Evolutionary conservation across 768 basidiomycete genomes (phyloP).

Genomic region (Kwoniella europaea): DNA sequence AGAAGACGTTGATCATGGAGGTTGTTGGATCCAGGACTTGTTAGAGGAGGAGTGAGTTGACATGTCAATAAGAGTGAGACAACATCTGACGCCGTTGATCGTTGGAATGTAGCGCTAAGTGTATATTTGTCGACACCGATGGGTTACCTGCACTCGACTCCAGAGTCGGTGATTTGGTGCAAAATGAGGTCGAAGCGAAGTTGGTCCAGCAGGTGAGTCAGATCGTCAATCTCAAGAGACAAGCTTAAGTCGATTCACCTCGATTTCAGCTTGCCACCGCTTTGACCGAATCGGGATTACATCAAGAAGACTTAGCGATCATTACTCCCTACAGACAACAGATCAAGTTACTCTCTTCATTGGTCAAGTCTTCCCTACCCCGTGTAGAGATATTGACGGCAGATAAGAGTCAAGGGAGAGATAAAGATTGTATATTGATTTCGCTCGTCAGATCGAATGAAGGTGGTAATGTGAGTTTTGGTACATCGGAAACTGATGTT

Average conservation of each 20-base stretch:
- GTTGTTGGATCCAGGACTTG: slow-evolving; percentile 75
- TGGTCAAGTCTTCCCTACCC: slow-evolving; percentile 64
- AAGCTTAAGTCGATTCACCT: too few species aligned
- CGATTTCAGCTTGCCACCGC: slow-evolving; percentile 68
- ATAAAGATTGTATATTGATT: slow-evolving; percentile 93
- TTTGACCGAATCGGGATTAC: slow-evolving; percentile 69
- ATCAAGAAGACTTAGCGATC: slow-evolving; percentile 75
- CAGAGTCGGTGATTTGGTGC: slow-evolving; percentile 82
- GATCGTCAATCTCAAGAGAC: too few species aligned
- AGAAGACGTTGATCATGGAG: slow-evolving; percentile 26
- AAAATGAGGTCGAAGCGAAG: slow-evolving; percentile 79
- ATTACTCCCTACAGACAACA: slow-evolving; percentile 95
- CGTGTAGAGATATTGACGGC: slow-evolving; percentile 81
- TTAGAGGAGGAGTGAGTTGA: slow-evolving; percentile 67
- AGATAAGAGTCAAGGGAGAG: slow-evolving; percentile 90
- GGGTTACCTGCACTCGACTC: slow-evolving; percentile 76
- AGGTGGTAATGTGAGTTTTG: slow-evolving; percentile 66
- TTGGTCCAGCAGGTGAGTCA: slow-evolving; percentile 59
- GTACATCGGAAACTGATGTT: not conserved
- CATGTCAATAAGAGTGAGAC: slow-evolving; percentile 1
- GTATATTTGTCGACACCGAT: slow-evolving; percentile 94
- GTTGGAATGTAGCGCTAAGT: slow-evolving; percentile 69
- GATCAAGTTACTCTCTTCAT: slow-evolving; percentile 79
- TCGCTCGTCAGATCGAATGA: slow-evolving; percentile 91
- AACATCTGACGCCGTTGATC: not conserved